phyloP scores from a whole-genome alignment of 169 alveolate genomes.

The Eimeria nieschulzi region DNA sequence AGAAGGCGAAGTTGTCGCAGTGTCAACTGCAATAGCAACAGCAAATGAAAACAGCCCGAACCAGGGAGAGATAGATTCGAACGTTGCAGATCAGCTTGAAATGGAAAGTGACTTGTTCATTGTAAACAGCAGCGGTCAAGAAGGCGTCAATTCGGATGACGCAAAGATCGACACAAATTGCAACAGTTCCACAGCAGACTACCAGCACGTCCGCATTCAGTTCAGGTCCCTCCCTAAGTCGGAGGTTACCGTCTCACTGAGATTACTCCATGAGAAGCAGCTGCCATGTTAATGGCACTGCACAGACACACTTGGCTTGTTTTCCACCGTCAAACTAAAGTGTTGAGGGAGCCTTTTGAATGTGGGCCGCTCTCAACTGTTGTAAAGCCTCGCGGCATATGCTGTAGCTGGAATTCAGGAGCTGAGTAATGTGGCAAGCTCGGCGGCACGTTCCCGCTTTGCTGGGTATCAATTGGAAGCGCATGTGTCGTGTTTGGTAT shows the following conservation, averaged over 20 bases:
- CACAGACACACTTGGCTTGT: background rate
- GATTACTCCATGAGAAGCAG: background rate
- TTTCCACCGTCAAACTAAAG: background rate
- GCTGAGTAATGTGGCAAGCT: background rate
- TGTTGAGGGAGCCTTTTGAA: too few species aligned
- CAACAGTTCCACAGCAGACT: background rate
- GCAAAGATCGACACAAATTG: background rate
- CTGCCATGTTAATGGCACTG: background rate
- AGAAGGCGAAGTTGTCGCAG: background rate
- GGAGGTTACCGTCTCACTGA: background rate
- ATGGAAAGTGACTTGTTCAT: background rate
- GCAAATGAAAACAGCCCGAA: background rate
- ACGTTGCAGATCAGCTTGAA: background rate
- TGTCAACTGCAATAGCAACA: background rate
- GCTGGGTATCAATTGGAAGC: background rate
- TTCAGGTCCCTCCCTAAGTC: background rate
- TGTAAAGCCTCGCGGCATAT: background rate
- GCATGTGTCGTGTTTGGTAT: too few species aligned
- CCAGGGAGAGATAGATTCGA: background rate
- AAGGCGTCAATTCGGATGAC: background rate
- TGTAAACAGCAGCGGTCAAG: background rate
- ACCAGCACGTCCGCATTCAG: background rate
- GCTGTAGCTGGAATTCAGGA: background rate
- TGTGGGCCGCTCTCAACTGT: background rate
- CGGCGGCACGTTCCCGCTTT: background rate